phyloP scores from a whole-genome alignment of 2,329 filamentous ascomycete species.

The Sarocladium oryzae region DNA sequence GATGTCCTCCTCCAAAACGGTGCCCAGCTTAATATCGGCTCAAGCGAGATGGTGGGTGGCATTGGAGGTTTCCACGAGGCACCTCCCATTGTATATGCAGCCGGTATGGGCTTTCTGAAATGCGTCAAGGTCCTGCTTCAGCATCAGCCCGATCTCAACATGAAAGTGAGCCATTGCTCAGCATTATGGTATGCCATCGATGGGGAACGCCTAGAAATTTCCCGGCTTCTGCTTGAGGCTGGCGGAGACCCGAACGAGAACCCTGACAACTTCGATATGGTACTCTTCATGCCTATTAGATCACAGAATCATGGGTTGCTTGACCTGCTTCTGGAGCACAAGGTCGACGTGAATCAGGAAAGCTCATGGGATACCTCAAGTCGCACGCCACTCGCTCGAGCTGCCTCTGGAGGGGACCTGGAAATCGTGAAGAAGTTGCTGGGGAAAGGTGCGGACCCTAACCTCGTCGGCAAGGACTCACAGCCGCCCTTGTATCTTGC shows the following conservation, averaged over 20 bases:
- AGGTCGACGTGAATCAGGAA: constrained; percentile 28
- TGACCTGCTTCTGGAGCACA: constrained; percentile 15
- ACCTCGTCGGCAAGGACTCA: not conserved
- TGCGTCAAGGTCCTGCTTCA: constrained; percentile 22
- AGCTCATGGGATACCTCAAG: not conserved
- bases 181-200: constrained; percentile 31
- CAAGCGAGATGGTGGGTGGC: not conserved
- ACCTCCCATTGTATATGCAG: constrained; percentile 26
- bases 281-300: not conserved
- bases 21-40: not conserved
- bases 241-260: constrained; percentile 23
- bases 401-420: not conserved
- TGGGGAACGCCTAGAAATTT: constrained; percentile 14
- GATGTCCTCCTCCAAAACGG: not conserved
- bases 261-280: not conserved
- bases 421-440: constrained; percentile 1
- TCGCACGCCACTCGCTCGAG: not conserved
- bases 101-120: constrained; percentile 19
- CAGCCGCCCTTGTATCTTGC: constrained; percentile 27
- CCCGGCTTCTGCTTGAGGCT: constrained; percentile 21
- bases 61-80: not conserved
- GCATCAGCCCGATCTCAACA: constrained; percentile 24
- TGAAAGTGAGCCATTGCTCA: constrained; percentile 28
- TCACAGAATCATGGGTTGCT: constrained; percentile 2
- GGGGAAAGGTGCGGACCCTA: not conserved